phyloP scores from a whole-genome alignment of 2,329 filamentous ascomycete species.

The Diplodia mutila region DNA sequence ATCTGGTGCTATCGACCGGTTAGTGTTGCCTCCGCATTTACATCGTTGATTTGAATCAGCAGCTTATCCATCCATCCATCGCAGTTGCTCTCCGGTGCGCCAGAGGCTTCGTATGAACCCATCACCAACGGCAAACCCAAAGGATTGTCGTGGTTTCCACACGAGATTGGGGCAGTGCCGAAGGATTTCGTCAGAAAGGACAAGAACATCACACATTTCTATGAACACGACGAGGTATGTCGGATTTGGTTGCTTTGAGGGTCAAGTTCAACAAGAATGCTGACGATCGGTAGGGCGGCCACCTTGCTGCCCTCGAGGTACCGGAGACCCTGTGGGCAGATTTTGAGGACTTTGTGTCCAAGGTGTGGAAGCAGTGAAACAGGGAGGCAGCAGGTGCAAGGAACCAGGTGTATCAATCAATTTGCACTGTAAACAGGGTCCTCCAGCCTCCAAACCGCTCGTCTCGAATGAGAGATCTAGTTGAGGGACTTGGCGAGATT shows the following conservation, averaged over 20 bases:
- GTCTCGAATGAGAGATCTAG: background rate
- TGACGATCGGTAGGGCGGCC: background rate
- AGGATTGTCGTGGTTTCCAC: conserved; percentile 51
- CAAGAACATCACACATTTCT: conserved; percentile 1
- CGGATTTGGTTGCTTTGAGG: conserved; percentile 26
- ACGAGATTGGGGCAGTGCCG: conserved; percentile 47
- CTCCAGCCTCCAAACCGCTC: background rate
- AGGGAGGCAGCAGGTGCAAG: background rate
- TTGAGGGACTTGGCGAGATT: background rate
- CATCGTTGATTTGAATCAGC: background rate
- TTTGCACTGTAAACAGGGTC: background rate
- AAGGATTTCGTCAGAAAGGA: conserved; percentile 29
- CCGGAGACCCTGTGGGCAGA: background rate
- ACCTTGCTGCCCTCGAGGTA: conserved; percentile 5
- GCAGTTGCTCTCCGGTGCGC: background rate
- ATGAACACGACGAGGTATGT: conserved; percentile 1
- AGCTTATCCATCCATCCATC: too few species aligned
- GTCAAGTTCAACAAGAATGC: too few species aligned
- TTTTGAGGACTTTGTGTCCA: background rate
- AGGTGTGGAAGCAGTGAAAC: conserved; percentile 8
- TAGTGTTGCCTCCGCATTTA: background rate
- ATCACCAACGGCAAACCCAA: conserved; percentile 42
- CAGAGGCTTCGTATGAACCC: background rate
- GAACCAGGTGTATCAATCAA: background rate
- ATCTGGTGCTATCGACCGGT: conserved; percentile 56